phyloP scores from a whole-genome alignment of 129 eudicot species.

The Chrysanthemum lavandulifolium region DNA sequence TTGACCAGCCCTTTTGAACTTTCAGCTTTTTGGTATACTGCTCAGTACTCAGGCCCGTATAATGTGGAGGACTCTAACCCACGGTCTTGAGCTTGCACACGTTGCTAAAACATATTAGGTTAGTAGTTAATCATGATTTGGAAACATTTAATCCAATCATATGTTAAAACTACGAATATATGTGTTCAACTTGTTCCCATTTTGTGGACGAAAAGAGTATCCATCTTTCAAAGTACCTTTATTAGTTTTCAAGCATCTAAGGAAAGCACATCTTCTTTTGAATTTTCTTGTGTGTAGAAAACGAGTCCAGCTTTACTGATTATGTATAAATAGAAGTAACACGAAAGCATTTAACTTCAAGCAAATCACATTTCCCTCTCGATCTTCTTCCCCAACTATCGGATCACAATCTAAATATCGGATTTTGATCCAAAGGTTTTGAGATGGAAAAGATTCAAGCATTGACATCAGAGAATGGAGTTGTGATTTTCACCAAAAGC shows the following conservation, averaged over 20 bases:
- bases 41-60: slow-evolving; percentile 33
- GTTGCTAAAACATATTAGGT: slow-evolving; percentile 32
- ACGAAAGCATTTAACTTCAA: slow-evolving; percentile 37
- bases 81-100: slow-evolving; percentile 34
- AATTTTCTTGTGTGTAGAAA: slow-evolving; percentile 33
- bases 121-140: slow-evolving; percentile 22
- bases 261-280: slow-evolving; percentile 42
- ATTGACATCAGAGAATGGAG: slow-evolving; percentile 59
- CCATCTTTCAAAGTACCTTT: slow-evolving; percentile 43
- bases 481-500: slow-evolving; percentile 74
- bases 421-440: slow-evolving; percentile 33
- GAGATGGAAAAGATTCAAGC: slow-evolving; percentile 60
- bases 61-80: slow-evolving; percentile 32
- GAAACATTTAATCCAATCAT: slow-evolving; percentile 1
- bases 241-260: slow-evolving; percentile 49
- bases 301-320: slow-evolving; percentile 24
- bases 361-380: slow-evolving; percentile 32
- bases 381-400: slow-evolving; percentile 13
- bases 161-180: slow-evolving; percentile 30
- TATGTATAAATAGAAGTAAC: slow-evolving; percentile 53
- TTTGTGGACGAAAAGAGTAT: slow-evolving; percentile 38
- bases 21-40: slow-evolving; percentile 32
- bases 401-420: slow-evolving; percentile 23
- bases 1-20: slow-evolving; percentile 42
- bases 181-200: slow-evolving; percentile 47